These are phyloP conservation scores for Populus tomentosa DNA, from an alignment of 441 rosid genomes.

Conservation along the genomic window DNA sequence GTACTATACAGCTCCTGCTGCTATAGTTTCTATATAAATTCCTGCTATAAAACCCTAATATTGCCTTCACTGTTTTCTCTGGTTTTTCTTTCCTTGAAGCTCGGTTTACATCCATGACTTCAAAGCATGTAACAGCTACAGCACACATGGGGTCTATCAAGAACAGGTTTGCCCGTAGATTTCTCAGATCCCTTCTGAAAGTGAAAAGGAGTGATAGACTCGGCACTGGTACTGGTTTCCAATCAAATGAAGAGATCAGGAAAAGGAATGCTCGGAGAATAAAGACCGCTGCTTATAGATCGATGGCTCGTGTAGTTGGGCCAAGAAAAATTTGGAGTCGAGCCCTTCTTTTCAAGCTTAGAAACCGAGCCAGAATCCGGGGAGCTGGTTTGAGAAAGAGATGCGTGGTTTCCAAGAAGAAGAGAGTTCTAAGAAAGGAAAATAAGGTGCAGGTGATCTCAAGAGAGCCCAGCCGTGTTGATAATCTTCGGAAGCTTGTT, in stretches of 20 bases:
- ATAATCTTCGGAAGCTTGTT: constrained; percentile 40
- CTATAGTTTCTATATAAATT: not conserved
- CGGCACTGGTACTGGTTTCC: not conserved
- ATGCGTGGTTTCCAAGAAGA: not conserved
- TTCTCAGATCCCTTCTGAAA: constrained; percentile 13
- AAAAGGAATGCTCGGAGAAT: constrained; percentile 4
- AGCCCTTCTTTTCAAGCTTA: constrained; percentile 17
- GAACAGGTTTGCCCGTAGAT: constrained; percentile 15
- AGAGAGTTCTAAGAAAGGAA: not conserved
- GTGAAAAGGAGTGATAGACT: not conserved
- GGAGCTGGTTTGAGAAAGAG: not conserved
- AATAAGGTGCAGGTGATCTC: not conserved
- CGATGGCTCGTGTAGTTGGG: constrained; percentile 23
- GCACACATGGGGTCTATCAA: not conserved
- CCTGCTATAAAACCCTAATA: not conserved
- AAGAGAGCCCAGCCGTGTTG: not conserved
- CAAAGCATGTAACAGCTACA: not conserved
- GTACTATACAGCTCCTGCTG: not conserved
- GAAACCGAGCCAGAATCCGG: constrained; percentile 4
- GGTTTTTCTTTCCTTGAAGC: not conserved
- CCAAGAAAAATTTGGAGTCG: constrained; percentile 18
- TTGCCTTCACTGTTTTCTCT: not conserved
- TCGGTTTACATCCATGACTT: not conserved
- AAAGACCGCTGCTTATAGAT: constrained; percentile 16
- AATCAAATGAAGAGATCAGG: not conserved